Conservation (phyloP, 106 monocot genomes). For the Dactylorhiza incarnata region DNA sequence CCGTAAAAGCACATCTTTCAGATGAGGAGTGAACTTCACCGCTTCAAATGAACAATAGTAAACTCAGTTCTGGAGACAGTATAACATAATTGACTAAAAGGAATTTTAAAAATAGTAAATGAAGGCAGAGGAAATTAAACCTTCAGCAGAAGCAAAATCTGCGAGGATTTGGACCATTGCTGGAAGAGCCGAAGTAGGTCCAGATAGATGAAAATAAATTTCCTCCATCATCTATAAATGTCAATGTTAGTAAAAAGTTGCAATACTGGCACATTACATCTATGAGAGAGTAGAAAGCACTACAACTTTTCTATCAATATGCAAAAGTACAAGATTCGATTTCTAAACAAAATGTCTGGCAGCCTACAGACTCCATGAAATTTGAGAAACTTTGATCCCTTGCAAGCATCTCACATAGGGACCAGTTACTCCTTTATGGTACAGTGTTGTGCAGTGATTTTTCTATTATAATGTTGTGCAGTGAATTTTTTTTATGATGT, state of each 20-base stretch:
- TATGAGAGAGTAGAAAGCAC: background rate
- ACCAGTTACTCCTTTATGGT: too few relatives aligned
- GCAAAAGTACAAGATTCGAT: background rate
- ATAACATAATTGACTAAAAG: background rate
- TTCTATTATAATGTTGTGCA: too few relatives aligned
- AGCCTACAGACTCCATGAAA: background rate
- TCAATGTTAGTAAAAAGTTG: background rate
- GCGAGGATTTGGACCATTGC: conserved; percentile 95
- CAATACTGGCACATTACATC: background rate
- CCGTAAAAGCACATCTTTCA: conserved; percentile 83
- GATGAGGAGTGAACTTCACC: conserved; percentile 68
- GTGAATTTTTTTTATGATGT: too few relatives aligned
- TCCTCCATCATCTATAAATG: conserved; percentile 86
- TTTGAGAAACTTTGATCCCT: background rate
- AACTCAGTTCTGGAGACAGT: conserved; percentile 1
- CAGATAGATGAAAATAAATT: conserved; percentile 85
- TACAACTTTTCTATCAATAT: background rate
- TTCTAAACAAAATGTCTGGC: conserved; percentile 3
- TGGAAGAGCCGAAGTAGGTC: conserved; percentile 69
- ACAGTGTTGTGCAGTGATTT: too few relatives aligned
- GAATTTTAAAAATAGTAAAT: conserved; percentile 7
- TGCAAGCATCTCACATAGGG: background rate
- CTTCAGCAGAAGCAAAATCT: conserved; percentile 86
- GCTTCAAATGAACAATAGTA: conserved; percentile 40
- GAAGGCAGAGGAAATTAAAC: conserved; percentile 20